These are phyloP conservation scores for Didymella exigua DNA, from an alignment of 2,329 filamentous ascomycete species.

Conservation along the genomic window DNA sequence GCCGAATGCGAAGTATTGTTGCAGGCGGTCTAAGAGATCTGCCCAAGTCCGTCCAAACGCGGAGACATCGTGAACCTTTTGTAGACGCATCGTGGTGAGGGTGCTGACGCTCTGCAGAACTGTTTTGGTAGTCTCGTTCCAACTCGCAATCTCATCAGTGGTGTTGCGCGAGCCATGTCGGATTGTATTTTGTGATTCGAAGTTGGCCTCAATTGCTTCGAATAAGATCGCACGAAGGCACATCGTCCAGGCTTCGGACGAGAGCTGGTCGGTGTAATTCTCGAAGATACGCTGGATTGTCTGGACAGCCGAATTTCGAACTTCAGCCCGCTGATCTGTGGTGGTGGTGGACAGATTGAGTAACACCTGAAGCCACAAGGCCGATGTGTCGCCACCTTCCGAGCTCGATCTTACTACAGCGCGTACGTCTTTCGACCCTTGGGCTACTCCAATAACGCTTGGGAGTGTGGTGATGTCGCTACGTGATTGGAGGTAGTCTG, in stretches of 20 bases:
- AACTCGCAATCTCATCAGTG: slow-evolving; percentile 32
- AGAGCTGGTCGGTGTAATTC: slow-evolving; percentile 82
- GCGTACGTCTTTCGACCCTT: slow-evolving; percentile 59
- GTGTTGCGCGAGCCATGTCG: slow-evolving; percentile 18
- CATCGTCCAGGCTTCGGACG: slow-evolving; percentile 78
- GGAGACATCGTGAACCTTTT: slow-evolving; percentile 68
- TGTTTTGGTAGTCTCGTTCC: slow-evolving; percentile 50
- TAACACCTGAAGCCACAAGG: slow-evolving; percentile 79
- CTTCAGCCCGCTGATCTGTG: slow-evolving; percentile 72
- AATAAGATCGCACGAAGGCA: slow-evolving; percentile 84
- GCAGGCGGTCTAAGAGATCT: slow-evolving; percentile 72
- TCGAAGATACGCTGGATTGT: slow-evolving; percentile 91
- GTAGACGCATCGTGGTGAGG: slow-evolving; percentile 77
- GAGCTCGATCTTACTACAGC: slow-evolving; percentile 65
- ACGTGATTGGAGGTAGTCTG: slow-evolving; percentile 74
- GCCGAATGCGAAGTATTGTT: slow-evolving; percentile 52
- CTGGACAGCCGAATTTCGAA: slow-evolving; percentile 87
- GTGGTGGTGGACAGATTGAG: slow-evolving; percentile 74
- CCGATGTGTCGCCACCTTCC: slow-evolving; percentile 67
- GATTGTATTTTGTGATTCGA: slow-evolving; percentile 33
- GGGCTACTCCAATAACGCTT: slow-evolving; percentile 19
- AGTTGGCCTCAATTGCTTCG: slow-evolving; percentile 71
- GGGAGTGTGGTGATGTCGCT: slow-evolving; percentile 50
- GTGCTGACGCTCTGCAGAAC: slow-evolving; percentile 49
- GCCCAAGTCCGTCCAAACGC: slow-evolving; percentile 78